These are phyloP conservation scores for Vigna mungo DNA, from an alignment of 306 rosid species.

Conservation along the genomic window DNA sequence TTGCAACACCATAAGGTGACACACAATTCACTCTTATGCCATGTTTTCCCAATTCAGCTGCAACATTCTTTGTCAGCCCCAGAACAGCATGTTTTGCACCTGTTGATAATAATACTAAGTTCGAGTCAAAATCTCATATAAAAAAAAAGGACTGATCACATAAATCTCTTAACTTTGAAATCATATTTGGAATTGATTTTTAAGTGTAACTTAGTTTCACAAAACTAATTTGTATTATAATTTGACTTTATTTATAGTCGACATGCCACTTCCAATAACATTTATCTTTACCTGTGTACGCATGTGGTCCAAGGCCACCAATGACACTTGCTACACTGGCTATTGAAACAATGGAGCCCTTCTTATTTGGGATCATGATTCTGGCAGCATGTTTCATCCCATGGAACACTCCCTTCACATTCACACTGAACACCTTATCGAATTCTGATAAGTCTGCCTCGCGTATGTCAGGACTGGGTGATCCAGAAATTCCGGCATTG, in stretches of 20 bases:
- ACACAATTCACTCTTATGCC: conserved; percentile 70
- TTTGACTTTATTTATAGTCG: no score
- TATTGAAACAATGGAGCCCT: conserved; percentile 80
- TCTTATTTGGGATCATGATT: conserved; percentile 69
- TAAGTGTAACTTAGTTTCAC: no score
- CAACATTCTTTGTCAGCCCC: conserved; percentile 83
- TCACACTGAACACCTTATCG: conserved; percentile 72
- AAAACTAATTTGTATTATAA: no score
- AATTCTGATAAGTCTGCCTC: conserved; percentile 65
- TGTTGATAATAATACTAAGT: not conserved
- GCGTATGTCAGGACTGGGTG: conserved; percentile 76
- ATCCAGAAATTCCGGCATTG: conserved; percentile 83
- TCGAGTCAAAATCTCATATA: no score
- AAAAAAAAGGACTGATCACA: no score
- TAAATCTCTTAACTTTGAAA: no score
- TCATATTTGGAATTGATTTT: no score
- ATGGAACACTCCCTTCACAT: conserved; percentile 80
- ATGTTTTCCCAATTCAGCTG: conserved; percentile 75
- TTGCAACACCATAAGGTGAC: conserved; percentile 67
- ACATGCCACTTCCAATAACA: no score
- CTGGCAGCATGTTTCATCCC: conserved; percentile 85
- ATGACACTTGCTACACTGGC: conserved; percentile 57
- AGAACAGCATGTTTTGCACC: conserved; percentile 80
- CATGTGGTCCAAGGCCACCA: conserved; percentile 73
- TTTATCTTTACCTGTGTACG: conserved; percentile 80